A percentile compares a stretch with the other conserved stretches of the same genome.
These are phyloP conservation scores for Phyllosticta citriasiana DNA, from an alignment of 2,329 filamentous ascomycete species.

Conservation along the genomic window DNA sequence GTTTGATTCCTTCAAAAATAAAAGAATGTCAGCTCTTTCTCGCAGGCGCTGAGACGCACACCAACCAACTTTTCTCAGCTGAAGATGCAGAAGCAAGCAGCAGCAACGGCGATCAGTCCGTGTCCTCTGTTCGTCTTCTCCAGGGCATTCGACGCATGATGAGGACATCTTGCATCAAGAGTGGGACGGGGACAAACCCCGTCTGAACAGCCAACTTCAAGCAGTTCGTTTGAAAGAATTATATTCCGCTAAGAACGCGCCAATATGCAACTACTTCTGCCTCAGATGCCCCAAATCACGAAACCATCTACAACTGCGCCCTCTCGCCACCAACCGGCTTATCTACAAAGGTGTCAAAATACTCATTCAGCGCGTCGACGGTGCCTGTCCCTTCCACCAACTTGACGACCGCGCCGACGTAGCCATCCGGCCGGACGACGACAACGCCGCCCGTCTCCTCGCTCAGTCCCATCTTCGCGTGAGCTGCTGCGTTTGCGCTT, in stretches of 20 bases:
- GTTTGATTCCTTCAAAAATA: no score
- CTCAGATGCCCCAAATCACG: background rate
- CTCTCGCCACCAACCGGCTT: conserved; percentile 42
- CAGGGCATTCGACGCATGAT: no score
- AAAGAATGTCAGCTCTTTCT: no score
- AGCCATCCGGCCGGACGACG: conserved; percentile 78
- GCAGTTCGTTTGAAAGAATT: background rate
- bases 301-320: conserved; percentile 15
- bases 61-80: no score
- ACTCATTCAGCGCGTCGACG: conserved; percentile 72
- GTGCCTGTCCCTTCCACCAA: conserved; percentile 70
- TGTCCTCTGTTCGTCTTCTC: no score
- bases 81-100: no score
- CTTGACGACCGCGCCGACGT: conserved; percentile 66
- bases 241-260: background rate
- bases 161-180: no score
- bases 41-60: no score
- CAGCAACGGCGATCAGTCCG: no score
- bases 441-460: conserved; percentile 67
- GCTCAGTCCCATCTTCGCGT: conserved; percentile 77
- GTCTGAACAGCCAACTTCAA: background rate
- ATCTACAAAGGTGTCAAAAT: conserved; percentile 64
- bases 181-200: no score
- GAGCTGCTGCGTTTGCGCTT: conserved; percentile 61
- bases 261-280: background rate